Conservation (phyloP, 179 eudicot genomes). For the Amaranthus tricolor region DNA sequence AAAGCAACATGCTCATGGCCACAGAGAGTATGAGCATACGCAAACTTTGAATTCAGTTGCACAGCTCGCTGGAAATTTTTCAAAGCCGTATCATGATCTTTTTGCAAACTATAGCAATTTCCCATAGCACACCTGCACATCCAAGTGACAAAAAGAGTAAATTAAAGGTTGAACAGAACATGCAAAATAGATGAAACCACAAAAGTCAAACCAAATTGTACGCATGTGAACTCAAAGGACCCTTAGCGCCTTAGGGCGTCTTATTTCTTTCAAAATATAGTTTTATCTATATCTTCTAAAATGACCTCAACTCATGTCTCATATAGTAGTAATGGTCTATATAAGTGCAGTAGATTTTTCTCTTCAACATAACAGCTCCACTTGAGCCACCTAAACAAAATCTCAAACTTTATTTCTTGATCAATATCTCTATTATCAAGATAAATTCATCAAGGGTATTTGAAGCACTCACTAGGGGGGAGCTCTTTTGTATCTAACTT, state of each 20-base stretch:
- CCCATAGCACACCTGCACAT: slow-evolving; percentile 96
- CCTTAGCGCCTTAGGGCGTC: neutral
- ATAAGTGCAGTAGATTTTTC: neutral
- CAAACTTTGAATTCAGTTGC: slow-evolving; percentile 74
- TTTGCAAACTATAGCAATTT: slow-evolving; percentile 96
- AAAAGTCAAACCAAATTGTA: neutral
- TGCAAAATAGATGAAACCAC: neutral
- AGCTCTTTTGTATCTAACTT: no score
- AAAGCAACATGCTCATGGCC: slow-evolving; percentile 98
- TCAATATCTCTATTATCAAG: no score
- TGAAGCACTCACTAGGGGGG: no score
- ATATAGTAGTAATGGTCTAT: no score
- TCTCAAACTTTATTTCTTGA: no score
- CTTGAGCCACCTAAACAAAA: no score
- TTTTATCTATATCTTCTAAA: no score
- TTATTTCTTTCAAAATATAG: no score
- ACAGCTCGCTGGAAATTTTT: slow-evolving; percentile 93
- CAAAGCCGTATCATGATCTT: slow-evolving; percentile 96
- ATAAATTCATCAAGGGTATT: no score
- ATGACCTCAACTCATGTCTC: no score
- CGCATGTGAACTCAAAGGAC: neutral
- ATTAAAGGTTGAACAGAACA: neutral
- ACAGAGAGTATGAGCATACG: slow-evolving; percentile 97
- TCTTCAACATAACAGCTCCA: no score
- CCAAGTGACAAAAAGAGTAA: neutral